Conservation (phyloP, 140 eudicot species). For the Stevia rebaudiana region DNA sequence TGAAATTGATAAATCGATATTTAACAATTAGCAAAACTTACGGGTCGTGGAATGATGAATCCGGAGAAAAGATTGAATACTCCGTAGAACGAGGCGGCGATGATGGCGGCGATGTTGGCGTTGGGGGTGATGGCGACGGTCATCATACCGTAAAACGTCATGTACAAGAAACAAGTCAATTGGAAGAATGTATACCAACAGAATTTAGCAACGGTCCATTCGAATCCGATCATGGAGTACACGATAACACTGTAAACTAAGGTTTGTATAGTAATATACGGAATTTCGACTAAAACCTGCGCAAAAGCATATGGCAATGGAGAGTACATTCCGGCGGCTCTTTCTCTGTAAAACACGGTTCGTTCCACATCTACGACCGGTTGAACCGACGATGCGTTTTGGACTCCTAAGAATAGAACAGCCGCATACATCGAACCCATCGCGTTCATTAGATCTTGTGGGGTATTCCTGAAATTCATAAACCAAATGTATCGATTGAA, state of each 20-base stretch:
- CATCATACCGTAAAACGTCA: constrained; percentile 74
- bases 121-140: constrained; percentile 62
- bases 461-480: constrained; percentile 21
- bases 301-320: constrained; percentile 63
- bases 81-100: constrained; percentile 45
- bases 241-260: constrained; percentile 42
- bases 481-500: neutral
- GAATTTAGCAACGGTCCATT: constrained; percentile 53
- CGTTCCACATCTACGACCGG: constrained; percentile 62
- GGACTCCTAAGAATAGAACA: constrained; percentile 48
- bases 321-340: constrained; percentile 77
- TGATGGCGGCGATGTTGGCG: constrained; percentile 49
- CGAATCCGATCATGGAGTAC: constrained; percentile 59
- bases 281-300: constrained; percentile 69
- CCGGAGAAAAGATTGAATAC: constrained; percentile 65
- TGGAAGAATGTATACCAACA: constrained; percentile 46
- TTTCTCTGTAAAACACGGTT: constrained; percentile 67
- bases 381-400: constrained; percentile 48
- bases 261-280: constrained; percentile 44
- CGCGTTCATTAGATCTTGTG: constrained; percentile 50
- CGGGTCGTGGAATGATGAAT: constrained; percentile 56
- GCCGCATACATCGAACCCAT: constrained; percentile 69
- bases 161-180: constrained; percentile 50
- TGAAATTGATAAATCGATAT: too few species aligned
- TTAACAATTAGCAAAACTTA: constrained; percentile 25